Conservation (phyloP, 1,139 yeast species). For the Nakaseomyces nivariensis region DNA sequence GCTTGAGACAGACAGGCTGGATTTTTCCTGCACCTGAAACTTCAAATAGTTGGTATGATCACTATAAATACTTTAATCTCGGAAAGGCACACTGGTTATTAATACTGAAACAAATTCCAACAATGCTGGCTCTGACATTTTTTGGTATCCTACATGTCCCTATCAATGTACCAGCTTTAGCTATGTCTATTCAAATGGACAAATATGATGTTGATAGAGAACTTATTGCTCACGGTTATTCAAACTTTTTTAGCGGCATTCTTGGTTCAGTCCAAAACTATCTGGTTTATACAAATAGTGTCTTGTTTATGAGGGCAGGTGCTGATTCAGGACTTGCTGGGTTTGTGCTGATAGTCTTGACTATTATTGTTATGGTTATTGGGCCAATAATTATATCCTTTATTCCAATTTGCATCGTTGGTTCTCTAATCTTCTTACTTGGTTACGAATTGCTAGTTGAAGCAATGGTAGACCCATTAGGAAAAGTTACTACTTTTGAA, state of each 20-base stretch:
- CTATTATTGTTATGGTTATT: slow-evolving; percentile 66
- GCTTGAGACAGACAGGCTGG: slow-evolving; percentile 73
- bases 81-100: slow-evolving; percentile 62
- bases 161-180: slow-evolving; percentile 92
- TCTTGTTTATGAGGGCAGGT: slow-evolving; percentile 85
- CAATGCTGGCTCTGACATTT: slow-evolving; percentile 91
- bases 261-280: slow-evolving; percentile 88
- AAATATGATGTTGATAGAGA: slow-evolving; percentile 82
- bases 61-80: slow-evolving; percentile 66
- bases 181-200: slow-evolving; percentile 81
- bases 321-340: slow-evolving; percentile 89
- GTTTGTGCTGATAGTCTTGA: slow-evolving; percentile 70
- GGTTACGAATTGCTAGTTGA: slow-evolving; percentile 88
- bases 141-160: slow-evolving; percentile 96
- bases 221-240: slow-evolving; percentile 86
- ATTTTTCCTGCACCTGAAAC: slow-evolving; percentile 51
- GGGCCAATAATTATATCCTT: slow-evolving; percentile 92
- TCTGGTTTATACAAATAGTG: slow-evolving; percentile 87
- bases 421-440: slow-evolving; percentile 75
- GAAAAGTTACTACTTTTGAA: slow-evolving; percentile 65
- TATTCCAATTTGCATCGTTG: slow-evolving; percentile 93
- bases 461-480: slow-evolving; percentile 76
- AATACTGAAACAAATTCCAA: slow-evolving; percentile 63
- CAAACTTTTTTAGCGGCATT: slow-evolving; percentile 79
- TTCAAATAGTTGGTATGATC: slow-evolving; percentile 79